Evolutionary conservation across 768 basidiomycete species (phyloP), one percentile per base, ranked within the genome.

Genomic region (Rhizopogon vinicolor): DNA sequence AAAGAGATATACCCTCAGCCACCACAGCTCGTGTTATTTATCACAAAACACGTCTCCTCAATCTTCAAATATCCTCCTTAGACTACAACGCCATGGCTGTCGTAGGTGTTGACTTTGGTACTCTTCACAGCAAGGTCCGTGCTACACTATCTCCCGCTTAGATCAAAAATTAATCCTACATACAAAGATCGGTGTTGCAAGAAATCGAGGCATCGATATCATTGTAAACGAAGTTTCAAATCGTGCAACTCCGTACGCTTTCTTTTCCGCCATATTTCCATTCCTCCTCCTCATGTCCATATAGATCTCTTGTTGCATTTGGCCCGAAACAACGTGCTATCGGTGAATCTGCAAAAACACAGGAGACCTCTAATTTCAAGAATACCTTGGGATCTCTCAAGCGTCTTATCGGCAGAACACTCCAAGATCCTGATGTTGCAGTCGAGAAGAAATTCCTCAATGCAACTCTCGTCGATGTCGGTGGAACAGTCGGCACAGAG

Each of bases 171-270:
- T 18, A 19, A 33, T 40, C 37, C 37, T 48, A 55, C 45, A 37
- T 42, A 45, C 69, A 8, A 61, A 91, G 92, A 94, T 98, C 70
- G 94, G 94, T 77, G 94, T 96, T 60, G 94, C 94, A 18, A 83
- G 94, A 74, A 88, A 91, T 75, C 83, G 92, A 67, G 96, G 96
- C 63, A 96, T 99, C 77, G 96, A 99, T 81, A 94, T 99, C 73
- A 96, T 99, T 77, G 79, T 85, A 58, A 99, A 99, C 72, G 96
- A 99, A 71, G 93, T 95, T 58, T 98, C 95, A 14, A 98, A 98
- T 79, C 89, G 97, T 53, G 83, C 87, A 14, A 98, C 95, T 25
- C 96, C 96, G 93, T 98, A 59, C 67, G 93, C 82, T 7, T 8
- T n/a, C 22, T 18, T 54, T 39, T 45, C 31, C 3, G 16, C 10